Evolutionary conservation across 495 filamentous ascomycete species (phyloP).

Genomic region (Saxophila tyrrhenica): DNA sequence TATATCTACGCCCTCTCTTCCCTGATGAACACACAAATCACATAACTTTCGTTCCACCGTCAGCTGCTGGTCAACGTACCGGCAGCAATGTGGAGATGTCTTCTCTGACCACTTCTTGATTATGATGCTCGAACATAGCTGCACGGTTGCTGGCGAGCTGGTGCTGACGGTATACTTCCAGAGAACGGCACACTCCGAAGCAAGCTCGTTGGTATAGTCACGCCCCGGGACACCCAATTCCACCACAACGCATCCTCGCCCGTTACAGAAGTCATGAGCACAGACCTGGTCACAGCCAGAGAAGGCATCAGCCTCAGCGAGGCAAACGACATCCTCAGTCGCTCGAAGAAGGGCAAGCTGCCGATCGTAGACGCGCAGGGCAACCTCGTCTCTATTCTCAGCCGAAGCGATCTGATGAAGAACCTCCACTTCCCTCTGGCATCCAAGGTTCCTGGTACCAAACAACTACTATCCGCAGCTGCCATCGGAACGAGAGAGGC

Average conservation of each 20-base stretch:
- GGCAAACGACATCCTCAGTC: constrained; percentile 84
- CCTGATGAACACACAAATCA: constrained; percentile 13
- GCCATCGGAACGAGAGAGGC: constrained; percentile 89
- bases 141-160: no score
- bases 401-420: constrained; percentile 95
- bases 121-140: no score
- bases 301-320: constrained; percentile 73
- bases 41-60: constrained; percentile 99
- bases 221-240: constrained; percentile 96
- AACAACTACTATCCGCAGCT: constrained; percentile 92
- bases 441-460: constrained; percentile 92
- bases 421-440: constrained; percentile 95
- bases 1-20: constrained; percentile 32
- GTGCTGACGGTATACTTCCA: no score
- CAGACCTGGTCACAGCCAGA: constrained; percentile 82
- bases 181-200: constrained; percentile 87
- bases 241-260: constrained; percentile 56
- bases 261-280: constrained; percentile 88
- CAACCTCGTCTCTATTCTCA: constrained; percentile 89
- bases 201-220: constrained; percentile 93
- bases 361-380: constrained; percentile 81
- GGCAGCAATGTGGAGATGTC: constrained; percentile 13
- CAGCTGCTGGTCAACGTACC: constrained; percentile 24
- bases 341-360: constrained; percentile 98
- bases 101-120: constrained; percentile 1